Percentiles rank a stretch among this genome's conserved stretches.
Evolutionary conservation across 2,329 filamentous ascomycete genomes (phyloP).

Genomic region (Monosporascus sp.): DNA sequence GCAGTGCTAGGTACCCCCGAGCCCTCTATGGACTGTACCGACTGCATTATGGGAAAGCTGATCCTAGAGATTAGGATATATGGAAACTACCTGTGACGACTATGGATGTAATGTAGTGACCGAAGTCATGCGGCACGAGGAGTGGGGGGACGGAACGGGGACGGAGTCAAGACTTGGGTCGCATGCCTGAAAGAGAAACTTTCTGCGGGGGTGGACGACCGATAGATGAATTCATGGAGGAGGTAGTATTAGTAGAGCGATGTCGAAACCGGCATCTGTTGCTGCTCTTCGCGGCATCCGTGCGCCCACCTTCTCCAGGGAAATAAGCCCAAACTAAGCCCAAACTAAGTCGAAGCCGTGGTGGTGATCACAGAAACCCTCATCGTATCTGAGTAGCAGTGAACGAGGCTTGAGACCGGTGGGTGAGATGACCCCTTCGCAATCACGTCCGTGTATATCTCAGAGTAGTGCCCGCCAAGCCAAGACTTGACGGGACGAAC

Average conservation of each 20-base stretch:
- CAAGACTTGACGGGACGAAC: no score
- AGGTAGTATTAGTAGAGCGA: constrained; percentile 22
- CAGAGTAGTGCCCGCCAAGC: no score
- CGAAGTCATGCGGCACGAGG: constrained; percentile 29
- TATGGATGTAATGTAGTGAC: constrained; percentile 28
- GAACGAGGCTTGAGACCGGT: neutral
- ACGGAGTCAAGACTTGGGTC: constrained; percentile 21
- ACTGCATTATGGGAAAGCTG: constrained; percentile 40
- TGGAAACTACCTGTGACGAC: constrained; percentile 23
- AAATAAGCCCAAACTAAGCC: constrained; percentile 10
- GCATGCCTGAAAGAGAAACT: constrained; percentile 29
- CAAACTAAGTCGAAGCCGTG: constrained; percentile 11
- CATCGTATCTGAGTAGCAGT: neutral
- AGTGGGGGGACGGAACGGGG: constrained; percentile 27
- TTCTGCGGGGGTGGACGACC: constrained; percentile 27
- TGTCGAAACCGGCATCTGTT: constrained; percentile 24
- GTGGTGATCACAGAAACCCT: constrained; percentile 11
- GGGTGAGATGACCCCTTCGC: neutral
- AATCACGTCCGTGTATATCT: no score
- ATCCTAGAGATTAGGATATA: constrained; percentile 24
- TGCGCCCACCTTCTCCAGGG: constrained; percentile 10
- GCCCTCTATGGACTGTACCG: constrained; percentile 48
- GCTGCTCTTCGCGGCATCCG: constrained; percentile 16
- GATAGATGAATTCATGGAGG: constrained; percentile 31
- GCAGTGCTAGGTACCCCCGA: constrained; percentile 30